Evolutionary conservation across 495 filamentous ascomycete genomes (phyloP).

Genomic region (Xeromyces bisporus): DNA sequence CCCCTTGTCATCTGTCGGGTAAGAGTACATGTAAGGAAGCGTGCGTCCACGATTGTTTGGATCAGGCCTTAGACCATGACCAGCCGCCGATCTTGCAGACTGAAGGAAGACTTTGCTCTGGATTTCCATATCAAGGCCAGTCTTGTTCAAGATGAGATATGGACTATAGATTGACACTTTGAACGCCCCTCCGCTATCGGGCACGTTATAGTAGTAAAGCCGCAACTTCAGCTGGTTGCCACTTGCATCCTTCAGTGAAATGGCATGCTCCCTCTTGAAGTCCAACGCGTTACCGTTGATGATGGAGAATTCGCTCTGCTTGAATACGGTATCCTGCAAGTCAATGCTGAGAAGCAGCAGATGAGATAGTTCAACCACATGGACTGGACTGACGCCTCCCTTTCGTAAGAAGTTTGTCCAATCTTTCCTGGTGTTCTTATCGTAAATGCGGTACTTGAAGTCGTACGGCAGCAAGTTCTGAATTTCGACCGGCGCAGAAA

Average conservation of each 20-base stretch:
- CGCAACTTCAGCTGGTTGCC: conserved; percentile 63
- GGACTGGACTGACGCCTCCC: conserved; percentile 88
- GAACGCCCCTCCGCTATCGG: conserved; percentile 89
- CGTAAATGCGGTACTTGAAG: conserved; percentile 98
- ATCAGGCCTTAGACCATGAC: conserved; percentile 46
- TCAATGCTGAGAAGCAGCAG: conserved; percentile 81
- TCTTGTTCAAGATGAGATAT: conserved; percentile 90
- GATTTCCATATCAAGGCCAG: conserved; percentile 74
- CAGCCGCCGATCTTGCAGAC: conserved; percentile 61
- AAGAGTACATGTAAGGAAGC: conserved; percentile 92
- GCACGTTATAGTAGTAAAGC: conserved; percentile 85
- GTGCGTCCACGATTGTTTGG: conserved; percentile 36
- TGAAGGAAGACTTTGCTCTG: conserved; percentile 78
- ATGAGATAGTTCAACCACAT: conserved; percentile 91
- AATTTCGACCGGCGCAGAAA: conserved; percentile 81
- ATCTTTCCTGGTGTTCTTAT: conserved; percentile 93
- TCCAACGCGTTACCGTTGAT: conserved; percentile 84
- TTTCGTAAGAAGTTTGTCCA: conserved; percentile 97
- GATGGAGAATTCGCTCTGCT: conserved; percentile 87
- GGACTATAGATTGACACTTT: conserved; percentile 85
- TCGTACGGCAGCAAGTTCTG: conserved; percentile 93
- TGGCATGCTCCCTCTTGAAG: conserved; percentile 61
- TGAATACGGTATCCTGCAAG: conserved; percentile 90
- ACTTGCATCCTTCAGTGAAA: conserved; percentile 71
- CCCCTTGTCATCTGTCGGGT: conserved; percentile 63